phyloP scores from a whole-genome alignment of 139 green algal species.

The Nannochloris sp. region DNA sequence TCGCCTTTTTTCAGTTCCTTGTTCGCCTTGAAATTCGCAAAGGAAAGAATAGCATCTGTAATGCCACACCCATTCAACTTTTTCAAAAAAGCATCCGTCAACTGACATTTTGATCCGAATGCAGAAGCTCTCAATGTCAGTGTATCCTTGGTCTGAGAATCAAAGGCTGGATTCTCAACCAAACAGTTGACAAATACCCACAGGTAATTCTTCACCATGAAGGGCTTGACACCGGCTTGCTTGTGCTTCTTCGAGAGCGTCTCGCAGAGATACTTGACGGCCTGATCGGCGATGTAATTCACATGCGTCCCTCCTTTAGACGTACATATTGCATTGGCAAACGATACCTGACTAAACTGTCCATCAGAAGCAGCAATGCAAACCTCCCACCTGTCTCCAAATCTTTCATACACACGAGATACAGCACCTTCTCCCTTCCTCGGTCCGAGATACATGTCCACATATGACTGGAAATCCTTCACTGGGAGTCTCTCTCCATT shows the following conservation, averaged over 20 bases:
- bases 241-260: constrained; percentile 96
- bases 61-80: constrained; percentile 71
- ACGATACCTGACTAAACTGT: constrained; percentile 92
- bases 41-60: constrained; percentile 80
- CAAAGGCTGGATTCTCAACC: constrained; percentile 97
- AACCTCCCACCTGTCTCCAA: constrained; percentile 94
- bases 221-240: constrained; percentile 75
- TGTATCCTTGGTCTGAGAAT: constrained; percentile 97
- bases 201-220: constrained; percentile 97
- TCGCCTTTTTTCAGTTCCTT: constrained; percentile 97
- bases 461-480: constrained; percentile 91
- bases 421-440: constrained; percentile 42
- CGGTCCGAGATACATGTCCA: constrained; percentile 84
- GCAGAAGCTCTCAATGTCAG: constrained; percentile 71
- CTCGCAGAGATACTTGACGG: constrained; percentile 55
- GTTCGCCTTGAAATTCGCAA: constrained; percentile 83
- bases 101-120: constrained; percentile 93
- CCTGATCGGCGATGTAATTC: constrained; percentile 81
- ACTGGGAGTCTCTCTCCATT: constrained; percentile 76
- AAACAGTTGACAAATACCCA: constrained; percentile 96
- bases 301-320: constrained; percentile 96
- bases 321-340: constrained; percentile 97
- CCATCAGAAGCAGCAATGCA: constrained; percentile 79
- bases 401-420: constrained; percentile 74
- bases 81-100: constrained; percentile 82